phyloP scores from a whole-genome alignment of 306 rosid genomes.

The Pachyrhizus erosus region DNA sequence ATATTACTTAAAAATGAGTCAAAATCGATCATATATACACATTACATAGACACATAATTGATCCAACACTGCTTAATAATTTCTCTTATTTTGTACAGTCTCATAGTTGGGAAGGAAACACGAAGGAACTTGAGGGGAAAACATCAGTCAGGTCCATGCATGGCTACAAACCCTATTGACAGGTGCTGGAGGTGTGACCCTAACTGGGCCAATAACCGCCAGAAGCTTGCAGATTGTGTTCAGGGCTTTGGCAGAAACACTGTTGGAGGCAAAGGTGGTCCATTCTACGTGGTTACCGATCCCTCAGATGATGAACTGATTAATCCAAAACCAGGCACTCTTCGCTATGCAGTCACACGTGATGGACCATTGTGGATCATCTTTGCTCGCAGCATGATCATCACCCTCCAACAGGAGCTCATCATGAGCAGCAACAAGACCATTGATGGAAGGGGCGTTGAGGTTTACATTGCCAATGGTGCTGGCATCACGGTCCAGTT shows the following conservation, averaged over 20 bases:
- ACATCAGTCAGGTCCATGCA: conserved; percentile 26
- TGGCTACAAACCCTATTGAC: conserved; percentile 78
- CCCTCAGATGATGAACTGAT: conserved; percentile 62
- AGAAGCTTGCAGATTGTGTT: conserved; percentile 61
- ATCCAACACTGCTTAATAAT: too few relatives aligned
- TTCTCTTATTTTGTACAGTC: neutral
- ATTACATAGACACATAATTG: too few relatives aligned
- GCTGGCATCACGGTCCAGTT: conserved; percentile 77
- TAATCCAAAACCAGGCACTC: conserved; percentile 66
- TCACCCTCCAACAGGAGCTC: conserved; percentile 64
- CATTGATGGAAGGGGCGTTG: conserved; percentile 76
- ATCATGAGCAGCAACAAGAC: conserved; percentile 67
- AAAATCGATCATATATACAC: too few relatives aligned
- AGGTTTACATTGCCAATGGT: conserved; percentile 58
- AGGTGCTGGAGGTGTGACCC: conserved; percentile 87
- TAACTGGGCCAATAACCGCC: conserved; percentile 67
- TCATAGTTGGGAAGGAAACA: neutral
- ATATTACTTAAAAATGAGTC: too few relatives aligned
- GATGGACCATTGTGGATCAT: conserved; percentile 73
- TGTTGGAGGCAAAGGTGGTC: conserved; percentile 67
- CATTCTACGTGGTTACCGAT: conserved; percentile 60
- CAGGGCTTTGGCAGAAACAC: conserved; percentile 72
- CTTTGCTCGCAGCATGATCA: conserved; percentile 62
- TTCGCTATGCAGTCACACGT: conserved; percentile 72
- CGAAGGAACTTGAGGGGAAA: conserved; percentile 47